Conservation (phyloP, 164 flowering plant genomes). For the Echeveria elegans region DNA sequence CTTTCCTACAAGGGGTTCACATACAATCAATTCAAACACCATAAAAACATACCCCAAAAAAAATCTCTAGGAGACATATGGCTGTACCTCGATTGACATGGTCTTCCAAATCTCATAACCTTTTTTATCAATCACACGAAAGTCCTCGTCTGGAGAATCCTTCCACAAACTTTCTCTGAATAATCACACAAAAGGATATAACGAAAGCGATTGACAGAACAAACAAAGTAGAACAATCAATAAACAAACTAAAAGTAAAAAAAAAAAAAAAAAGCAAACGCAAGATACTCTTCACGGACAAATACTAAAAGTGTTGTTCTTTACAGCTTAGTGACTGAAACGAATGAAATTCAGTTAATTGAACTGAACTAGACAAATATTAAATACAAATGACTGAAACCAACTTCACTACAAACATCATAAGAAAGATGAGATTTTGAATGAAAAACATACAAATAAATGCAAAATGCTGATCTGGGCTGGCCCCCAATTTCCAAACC, state of each 20-base stretch:
- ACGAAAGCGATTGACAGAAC: neutral
- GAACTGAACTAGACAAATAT: no score
- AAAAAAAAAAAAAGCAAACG: no score
- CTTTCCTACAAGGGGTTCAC: neutral
- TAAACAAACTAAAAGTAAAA: neutral
- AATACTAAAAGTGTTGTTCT: no score
- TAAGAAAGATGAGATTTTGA: neutral
- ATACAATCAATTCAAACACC: neutral
- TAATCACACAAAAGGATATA: neutral
- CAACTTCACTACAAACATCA: neutral
- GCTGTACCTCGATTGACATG: neutral
- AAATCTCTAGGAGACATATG: neutral
- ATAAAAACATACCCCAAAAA: neutral
- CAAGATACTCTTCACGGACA: no score
- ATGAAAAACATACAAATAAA: neutral
- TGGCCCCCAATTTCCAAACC: neutral
- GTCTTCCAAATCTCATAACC: constrained; percentile 5
- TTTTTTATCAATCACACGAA: neutral
- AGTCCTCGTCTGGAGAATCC: neutral
- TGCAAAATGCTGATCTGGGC: constrained; percentile 2
- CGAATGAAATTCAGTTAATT: no score
- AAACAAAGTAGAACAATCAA: no score
- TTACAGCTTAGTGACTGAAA: no score
- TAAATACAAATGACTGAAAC: neutral
- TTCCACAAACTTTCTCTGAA: neutral